Conservation (phyloP, 768 basidiomycete species). For the Tricholoma matsutake region DNA sequence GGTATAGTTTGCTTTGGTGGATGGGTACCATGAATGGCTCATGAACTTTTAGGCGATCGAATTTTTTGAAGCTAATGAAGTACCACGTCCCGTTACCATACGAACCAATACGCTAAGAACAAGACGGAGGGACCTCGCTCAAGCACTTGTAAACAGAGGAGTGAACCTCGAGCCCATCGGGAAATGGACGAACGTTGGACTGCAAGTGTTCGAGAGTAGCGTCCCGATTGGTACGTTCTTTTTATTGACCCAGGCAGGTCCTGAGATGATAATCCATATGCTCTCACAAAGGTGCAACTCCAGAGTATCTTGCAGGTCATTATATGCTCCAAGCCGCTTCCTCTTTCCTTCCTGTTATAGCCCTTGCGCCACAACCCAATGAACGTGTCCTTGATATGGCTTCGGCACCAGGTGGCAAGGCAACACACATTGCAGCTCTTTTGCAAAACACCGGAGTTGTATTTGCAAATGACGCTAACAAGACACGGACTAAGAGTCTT, state of each 20-base stretch:
- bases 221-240: constrained; percentile 79
- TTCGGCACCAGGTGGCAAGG: constrained; percentile 96
- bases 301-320: constrained; percentile 97
- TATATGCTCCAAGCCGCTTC: constrained; percentile 99
- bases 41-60: constrained; percentile 72
- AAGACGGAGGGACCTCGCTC: constrained; percentile 89
- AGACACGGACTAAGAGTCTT: constrained; percentile 91
- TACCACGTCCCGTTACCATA: constrained; percentile 94
- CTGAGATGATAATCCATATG: not conserved
- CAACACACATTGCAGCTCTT: constrained; percentile 95
- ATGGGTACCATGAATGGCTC: constrained; percentile 8
- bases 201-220: constrained; percentile 96
- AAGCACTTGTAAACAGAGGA: constrained; percentile 90
- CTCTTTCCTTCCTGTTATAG: constrained; percentile 98
- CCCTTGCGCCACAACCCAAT: constrained; percentile 86
- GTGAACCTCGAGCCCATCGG: constrained; percentile 98
- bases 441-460: constrained; percentile 97
- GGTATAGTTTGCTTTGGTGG: constrained; percentile 39
- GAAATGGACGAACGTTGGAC: constrained; percentile 98
- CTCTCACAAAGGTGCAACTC: constrained; percentile 72
- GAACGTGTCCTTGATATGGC: constrained; percentile 98
- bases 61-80: constrained; percentile 97
- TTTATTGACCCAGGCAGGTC: not conserved
- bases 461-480: constrained; percentile 96
- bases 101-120: constrained; percentile 96